Evolutionary conservation across 75 land plant species (phyloP).

Genomic region (Adiantum capillusveneris): DNA sequence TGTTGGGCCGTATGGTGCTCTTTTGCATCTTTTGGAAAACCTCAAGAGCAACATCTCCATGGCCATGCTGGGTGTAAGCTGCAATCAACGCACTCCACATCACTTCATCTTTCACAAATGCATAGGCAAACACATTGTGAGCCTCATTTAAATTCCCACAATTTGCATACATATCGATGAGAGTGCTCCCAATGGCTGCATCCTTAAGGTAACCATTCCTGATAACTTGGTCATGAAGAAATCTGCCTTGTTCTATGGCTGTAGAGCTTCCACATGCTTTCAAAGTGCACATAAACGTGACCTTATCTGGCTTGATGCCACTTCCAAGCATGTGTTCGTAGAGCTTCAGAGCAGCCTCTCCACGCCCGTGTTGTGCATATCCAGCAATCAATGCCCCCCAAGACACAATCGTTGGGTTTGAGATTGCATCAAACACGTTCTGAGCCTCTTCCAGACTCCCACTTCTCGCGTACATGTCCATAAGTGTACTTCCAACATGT

Average conservation of each 20-base stretch:
- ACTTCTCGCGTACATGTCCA: slow-evolving; percentile 24
- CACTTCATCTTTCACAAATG: slow-evolving; percentile 4
- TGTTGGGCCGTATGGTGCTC: slow-evolving; percentile 9
- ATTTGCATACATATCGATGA: slow-evolving; percentile 20
- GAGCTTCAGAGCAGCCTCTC: slow-evolving; percentile 2
- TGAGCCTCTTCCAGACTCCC: slow-evolving; percentile 23
- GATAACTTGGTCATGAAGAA: slow-evolving; percentile 6
- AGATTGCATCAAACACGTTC: slow-evolving; percentile 4
- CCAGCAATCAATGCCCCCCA: slow-evolving; percentile 17
- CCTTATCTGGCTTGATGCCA: slow-evolving; percentile 6
- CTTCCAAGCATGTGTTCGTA: slow-evolving; percentile 9
- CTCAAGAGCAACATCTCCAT: slow-evolving; percentile 1
- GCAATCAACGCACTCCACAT: slow-evolving; percentile 15
- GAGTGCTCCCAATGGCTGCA: slow-evolving; percentile 6
- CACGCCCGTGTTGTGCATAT: slow-evolving; percentile 8
- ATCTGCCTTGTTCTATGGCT: slow-evolving; percentile 11
- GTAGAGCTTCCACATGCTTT: slow-evolving; percentile 14
- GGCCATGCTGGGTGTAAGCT: slow-evolving; percentile 19
- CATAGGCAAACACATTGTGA: slow-evolving; percentile 3
- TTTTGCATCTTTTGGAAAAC: slow-evolving; percentile 17
- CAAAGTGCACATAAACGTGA: slow-evolving; percentile 10
- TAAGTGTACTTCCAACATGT: slow-evolving; percentile 11
- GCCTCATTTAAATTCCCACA: slow-evolving; percentile 12
- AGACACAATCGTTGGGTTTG: slow-evolving; percentile 4
- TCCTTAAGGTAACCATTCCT: slow-evolving; percentile 10